Evolutionary conservation across 2,329 filamentous ascomycete genomes (phyloP).

Genomic region (Lasiodiplodia theobromae): DNA sequence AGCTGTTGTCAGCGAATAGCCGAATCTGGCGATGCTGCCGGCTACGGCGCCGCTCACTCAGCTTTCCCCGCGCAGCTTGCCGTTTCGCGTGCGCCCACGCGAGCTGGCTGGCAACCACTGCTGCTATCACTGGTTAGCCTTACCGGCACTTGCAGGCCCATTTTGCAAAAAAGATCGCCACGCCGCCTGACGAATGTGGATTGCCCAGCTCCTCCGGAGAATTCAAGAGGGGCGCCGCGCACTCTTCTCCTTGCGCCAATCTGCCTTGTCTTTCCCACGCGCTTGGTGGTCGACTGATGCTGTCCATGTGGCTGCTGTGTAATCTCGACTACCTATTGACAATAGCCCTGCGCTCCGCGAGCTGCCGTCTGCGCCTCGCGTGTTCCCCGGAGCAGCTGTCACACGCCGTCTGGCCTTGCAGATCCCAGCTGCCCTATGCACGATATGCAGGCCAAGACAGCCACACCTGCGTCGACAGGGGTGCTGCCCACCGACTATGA

Average conservation of each 20-base stretch:
- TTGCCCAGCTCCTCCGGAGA: constrained; percentile 20
- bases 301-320: constrained; percentile 4
- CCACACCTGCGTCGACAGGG: constrained; percentile 8
- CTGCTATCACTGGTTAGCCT: constrained; percentile 6
- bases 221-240: constrained; percentile 25
- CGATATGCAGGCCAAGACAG: constrained; percentile 16
- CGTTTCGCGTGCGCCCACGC: neutral
- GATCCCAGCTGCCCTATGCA: constrained; percentile 11
- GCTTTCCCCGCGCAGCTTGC: constrained; percentile 1
- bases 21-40: neutral
- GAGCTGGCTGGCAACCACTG: neutral
- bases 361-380: neutral
- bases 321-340: neutral
- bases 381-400: neutral
- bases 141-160: constrained; percentile 2
- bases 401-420: neutral
- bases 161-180: constrained; percentile 7
- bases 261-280: neutral
- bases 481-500: neutral
- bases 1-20: constrained; percentile 9
- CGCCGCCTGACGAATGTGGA: constrained; percentile 1
- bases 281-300: neutral
- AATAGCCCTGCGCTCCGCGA: neutral
- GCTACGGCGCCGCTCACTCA: constrained; percentile 18
- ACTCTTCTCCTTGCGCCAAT: neutral